phyloP scores from a whole-genome alignment of 345 rosid species.

The Bruguiera parviflora region DNA sequence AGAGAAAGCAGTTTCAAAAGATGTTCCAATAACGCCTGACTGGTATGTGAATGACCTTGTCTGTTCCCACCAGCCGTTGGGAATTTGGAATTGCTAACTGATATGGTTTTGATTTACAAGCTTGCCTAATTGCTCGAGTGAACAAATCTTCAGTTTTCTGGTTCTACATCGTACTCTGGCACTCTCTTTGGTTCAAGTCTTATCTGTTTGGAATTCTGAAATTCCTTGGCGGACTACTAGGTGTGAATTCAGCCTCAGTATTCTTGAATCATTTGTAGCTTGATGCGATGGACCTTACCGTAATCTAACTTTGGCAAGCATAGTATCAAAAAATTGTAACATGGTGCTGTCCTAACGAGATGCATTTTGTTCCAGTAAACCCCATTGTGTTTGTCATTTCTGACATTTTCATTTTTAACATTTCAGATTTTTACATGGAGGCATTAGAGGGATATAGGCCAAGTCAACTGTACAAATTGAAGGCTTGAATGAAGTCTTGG shows the following conservation, averaged over 20 bases:
- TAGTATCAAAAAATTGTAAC: too few relatives aligned
- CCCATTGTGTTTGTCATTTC: background rate
- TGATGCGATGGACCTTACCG: too few relatives aligned
- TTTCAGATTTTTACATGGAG: conserved; percentile 24
- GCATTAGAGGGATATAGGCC: conserved; percentile 12
- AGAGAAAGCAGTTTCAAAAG: conserved; percentile 66
- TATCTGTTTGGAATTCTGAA: conserved; percentile 14
- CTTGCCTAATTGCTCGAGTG: conserved; percentile 2
- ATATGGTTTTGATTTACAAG: background rate
- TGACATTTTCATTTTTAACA: background rate
- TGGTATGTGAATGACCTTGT: conserved; percentile 12
- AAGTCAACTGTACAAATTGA: conserved; percentile 32
- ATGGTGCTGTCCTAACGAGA: too few relatives aligned
- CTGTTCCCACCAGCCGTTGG: background rate
- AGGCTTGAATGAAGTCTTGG: conserved; percentile 29
- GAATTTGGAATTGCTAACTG: background rate
- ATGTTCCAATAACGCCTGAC: conserved; percentile 52
- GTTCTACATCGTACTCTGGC: background rate
- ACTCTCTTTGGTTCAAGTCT: conserved; percentile 12
- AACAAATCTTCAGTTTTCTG: conserved; percentile 2
- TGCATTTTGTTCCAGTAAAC: too few relatives aligned
- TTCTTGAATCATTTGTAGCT: too few relatives aligned
- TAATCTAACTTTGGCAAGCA: background rate
- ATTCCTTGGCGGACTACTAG: conserved; percentile 19
- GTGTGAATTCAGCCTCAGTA: conserved; percentile 6